Evolutionary conservation across 768 basidiomycete species (phyloP).

Genomic region (Trametes cubensis): DNA sequence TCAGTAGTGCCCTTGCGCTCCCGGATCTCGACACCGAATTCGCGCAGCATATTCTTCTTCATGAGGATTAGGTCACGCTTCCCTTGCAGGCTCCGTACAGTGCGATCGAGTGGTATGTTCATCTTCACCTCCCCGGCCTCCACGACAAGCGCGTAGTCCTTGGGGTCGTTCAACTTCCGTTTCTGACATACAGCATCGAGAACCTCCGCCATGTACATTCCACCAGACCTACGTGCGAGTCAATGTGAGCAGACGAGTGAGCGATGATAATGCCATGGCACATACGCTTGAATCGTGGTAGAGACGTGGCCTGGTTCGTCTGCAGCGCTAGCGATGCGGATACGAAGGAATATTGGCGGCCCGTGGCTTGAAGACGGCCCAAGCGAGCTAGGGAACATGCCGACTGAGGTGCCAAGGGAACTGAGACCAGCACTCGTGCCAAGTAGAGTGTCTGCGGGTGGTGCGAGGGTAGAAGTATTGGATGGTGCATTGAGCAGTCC

Average conservation of each 20-base stretch:
- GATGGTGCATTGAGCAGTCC: conserved; percentile 41
- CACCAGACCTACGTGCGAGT: conserved; percentile 60
- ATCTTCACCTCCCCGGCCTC: conserved; percentile 64
- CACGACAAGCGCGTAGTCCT: conserved; percentile 81
- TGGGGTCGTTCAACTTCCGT: conserved; percentile 65
- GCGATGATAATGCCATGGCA: conserved; percentile 13
- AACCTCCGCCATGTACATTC: conserved; percentile 97
- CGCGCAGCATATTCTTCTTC: conserved; percentile 73
- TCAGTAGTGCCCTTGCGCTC: conserved; percentile 78
- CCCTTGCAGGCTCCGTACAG: conserved; percentile 93
- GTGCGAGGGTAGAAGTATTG: conserved; percentile 39
- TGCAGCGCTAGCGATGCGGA: conserved; percentile 77
- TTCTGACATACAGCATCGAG: conserved; percentile 81
- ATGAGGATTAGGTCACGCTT: conserved; percentile 82
- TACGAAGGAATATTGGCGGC: conserved; percentile 80
- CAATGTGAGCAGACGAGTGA: neutral
- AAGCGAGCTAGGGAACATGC: conserved; percentile 62
- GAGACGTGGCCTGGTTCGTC: conserved; percentile 79
- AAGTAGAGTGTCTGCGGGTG: conserved; percentile 41
- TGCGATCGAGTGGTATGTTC: conserved; percentile 88
- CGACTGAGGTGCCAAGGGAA: conserved; percentile 31
- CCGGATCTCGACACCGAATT: conserved; percentile 69
- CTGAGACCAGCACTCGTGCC: conserved; percentile 45
- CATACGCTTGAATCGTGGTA: conserved; percentile 91
- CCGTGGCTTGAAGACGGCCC: conserved; percentile 75